Base-by-base conservation (phyloP, 2,329 filamentous ascomycete genomes). In the Ophiobolus disseminans region DNA sequence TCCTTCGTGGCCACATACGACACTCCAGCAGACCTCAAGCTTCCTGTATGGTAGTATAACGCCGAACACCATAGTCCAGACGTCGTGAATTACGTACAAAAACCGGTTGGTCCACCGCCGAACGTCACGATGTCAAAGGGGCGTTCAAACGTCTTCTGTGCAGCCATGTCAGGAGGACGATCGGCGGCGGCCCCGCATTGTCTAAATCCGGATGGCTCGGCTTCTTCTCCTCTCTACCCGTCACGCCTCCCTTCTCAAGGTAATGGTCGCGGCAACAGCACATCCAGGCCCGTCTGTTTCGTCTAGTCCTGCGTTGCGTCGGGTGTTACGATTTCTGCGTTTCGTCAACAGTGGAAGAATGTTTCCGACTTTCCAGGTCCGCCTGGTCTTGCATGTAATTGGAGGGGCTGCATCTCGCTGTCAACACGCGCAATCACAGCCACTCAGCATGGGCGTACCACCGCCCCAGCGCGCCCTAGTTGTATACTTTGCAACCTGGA, bases 81-180 rank as follows among this genome's bases (percentile, higher is more conserved):
- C 46, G 48, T 31, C 45, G 25, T 14, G 9, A 31, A 54, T 67
- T 66, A 67, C 63, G 56, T 58, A 65, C 62, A 48, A 54, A 45
- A 55, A 53, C 45, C 13, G 22, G 31, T 30, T 26, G 40, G 39
- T 40, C 52, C 46, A 48, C 39, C 41, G 55, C 47, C 45, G 7
- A 62, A 65, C 63, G 66, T 69, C 66, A 68, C 60, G 38, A 65
- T 56, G 53, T 53, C 52, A 54, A 53, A 46, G 41, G 40, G 44
- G 44, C 25, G 42, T 53, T 57, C 55, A 50, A 58, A 49, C 34
- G 43, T 43, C 30, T 59, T 59, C 47, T 35, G 52, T 47, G 40
- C 48, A 56, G 45, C 39, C 52, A 53, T 57, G 57, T 63, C 64
- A 66, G 61, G 58, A 58, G 62, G 60, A 40, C 53, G 44, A 57